These are phyloP conservation scores for Sporothrix protearum DNA, from an alignment of 2,329 filamentous ascomycete genomes.

Conservation along the genomic window DNA sequence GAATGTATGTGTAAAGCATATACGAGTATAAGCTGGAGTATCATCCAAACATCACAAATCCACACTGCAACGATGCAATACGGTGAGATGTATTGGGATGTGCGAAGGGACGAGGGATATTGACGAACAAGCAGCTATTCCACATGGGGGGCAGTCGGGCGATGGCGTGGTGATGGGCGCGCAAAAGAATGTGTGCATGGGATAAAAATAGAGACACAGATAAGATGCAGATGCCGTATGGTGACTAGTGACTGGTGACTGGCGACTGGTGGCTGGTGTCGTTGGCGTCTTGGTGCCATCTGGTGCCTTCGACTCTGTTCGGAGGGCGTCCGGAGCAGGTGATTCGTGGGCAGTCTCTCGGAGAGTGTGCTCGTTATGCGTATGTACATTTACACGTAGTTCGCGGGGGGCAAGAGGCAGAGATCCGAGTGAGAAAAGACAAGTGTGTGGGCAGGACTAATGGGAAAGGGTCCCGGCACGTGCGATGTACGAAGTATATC, in stretches of 20 bases:
- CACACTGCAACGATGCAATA: neutral
- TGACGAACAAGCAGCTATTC: neutral
- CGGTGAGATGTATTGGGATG: conserved; percentile 4
- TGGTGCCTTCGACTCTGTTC: neutral
- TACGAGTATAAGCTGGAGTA: neutral
- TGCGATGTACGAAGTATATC: neutral
- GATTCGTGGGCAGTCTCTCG: conserved; percentile 12
- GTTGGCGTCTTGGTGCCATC: neutral
- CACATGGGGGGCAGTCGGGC: neutral
- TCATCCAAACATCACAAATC: neutral
- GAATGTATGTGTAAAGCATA: neutral
- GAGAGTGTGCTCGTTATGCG: neutral
- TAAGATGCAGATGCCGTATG: conserved; percentile 12
- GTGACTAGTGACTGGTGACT: neutral
- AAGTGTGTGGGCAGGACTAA: neutral
- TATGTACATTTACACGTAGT: neutral
- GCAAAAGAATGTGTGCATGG: conserved; percentile 13
- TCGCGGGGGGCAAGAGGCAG: neutral
- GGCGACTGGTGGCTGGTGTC: neutral
- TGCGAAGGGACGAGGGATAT: neutral
- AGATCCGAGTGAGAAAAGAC: neutral
- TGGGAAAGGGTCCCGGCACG: neutral
- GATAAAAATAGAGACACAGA: conserved; percentile 21
- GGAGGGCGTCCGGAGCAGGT: neutral
- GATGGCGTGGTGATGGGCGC: neutral